A percentile compares a stretch with the other conserved stretches of the same genome.
Conservation (phyloP, 2,329 filamentous ascomycete species). For the Botrytis aclada region DNA sequence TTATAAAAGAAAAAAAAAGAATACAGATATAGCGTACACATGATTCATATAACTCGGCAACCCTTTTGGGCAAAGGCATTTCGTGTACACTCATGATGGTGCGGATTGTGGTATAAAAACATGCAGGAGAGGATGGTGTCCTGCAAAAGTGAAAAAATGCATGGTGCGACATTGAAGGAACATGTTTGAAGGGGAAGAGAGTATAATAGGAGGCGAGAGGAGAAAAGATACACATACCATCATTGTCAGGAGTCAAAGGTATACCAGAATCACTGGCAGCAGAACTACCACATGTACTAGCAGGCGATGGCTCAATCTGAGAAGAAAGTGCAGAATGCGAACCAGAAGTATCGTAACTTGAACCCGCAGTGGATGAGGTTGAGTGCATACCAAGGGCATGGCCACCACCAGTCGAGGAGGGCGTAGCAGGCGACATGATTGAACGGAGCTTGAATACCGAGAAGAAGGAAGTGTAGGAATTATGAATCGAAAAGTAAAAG, state of each 20-base stretch:
- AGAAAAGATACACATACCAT: constrained; percentile 25
- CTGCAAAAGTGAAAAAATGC: neutral
- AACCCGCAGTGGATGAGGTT: neutral
- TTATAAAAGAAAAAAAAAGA: neutral
- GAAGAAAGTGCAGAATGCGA: constrained; percentile 5
- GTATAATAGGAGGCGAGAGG: neutral
- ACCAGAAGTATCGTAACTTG: neutral
- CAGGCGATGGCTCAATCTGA: constrained; percentile 28
- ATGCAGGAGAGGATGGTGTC: neutral
- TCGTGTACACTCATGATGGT: neutral
- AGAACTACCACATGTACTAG: constrained; percentile 31
- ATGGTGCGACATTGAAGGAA: neutral
- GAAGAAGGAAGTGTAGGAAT: neutral
- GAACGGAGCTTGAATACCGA: neutral
- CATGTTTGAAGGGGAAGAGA: neutral
- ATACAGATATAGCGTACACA: neutral
- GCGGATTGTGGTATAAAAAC: neutral
- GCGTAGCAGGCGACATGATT: constrained; percentile 19
- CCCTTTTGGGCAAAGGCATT: neutral
- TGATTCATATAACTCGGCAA: neutral
- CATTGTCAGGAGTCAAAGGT: constrained; percentile 24
- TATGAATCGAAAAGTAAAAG: neutral
- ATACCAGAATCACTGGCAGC: constrained; percentile 28
- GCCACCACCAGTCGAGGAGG: constrained; percentile 1
- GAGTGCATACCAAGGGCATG: constrained; percentile 7